These are phyloP conservation scores for Erodium maritimum DNA, from an alignment of 345 rosid genomes.

Conservation along the genomic window DNA sequence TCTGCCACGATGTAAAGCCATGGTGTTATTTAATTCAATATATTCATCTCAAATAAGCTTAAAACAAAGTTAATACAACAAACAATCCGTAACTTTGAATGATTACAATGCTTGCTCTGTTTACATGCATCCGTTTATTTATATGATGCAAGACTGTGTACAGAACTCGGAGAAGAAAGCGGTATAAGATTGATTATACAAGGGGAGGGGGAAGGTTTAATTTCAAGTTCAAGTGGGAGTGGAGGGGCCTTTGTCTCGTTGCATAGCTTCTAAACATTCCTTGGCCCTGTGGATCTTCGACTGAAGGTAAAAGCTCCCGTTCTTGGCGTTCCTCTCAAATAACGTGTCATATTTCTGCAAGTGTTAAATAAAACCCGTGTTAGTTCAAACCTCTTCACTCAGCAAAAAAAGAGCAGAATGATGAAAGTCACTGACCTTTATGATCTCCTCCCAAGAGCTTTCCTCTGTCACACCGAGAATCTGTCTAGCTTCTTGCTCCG, in stretches of 20 bases:
- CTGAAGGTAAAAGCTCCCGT: slow-evolving; percentile 84
- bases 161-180: too few relatives aligned
- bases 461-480: slow-evolving; percentile 66
- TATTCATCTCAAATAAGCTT: too few relatives aligned
- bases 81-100: too few relatives aligned
- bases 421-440: slow-evolving; percentile 28
- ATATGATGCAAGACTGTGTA: too few relatives aligned
- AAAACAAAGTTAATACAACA: too few relatives aligned
- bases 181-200: too few relatives aligned
- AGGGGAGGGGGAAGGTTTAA: neutral
- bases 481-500: slow-evolving; percentile 78
- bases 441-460: slow-evolving; percentile 70
- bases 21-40: too few relatives aligned
- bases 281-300: slow-evolving; percentile 93
- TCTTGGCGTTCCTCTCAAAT: slow-evolving; percentile 68
- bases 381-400: too few relatives aligned
- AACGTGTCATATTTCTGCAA: slow-evolving; percentile 62
- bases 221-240: slow-evolving; percentile 31
- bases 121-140: too few relatives aligned
- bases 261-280: slow-evolving; percentile 57
- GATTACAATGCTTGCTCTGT: too few relatives aligned
- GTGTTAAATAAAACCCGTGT: too few relatives aligned
- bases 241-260: slow-evolving; percentile 36
- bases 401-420: neutral
- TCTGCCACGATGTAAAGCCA: too few relatives aligned